Conservation (phyloP, 2,329 filamentous ascomycete species). For the Rutstroemia sp. region DNA sequence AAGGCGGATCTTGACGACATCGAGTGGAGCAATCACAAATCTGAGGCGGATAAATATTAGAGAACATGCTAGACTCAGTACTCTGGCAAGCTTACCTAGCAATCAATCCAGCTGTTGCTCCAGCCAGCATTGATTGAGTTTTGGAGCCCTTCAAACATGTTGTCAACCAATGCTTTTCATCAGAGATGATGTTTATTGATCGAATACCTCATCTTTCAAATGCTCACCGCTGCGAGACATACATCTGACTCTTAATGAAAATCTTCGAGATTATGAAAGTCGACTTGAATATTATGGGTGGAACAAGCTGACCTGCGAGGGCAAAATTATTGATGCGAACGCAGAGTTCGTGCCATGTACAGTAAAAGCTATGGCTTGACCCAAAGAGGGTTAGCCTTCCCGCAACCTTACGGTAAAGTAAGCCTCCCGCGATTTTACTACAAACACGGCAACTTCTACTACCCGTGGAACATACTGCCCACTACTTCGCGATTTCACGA, state of each 20-base stretch:
- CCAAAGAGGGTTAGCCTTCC: background rate
- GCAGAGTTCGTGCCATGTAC: background rate
- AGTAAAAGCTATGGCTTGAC: background rate
- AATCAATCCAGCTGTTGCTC: conserved; percentile 72
- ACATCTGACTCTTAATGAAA: conserved; percentile 10
- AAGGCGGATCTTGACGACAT: conserved; percentile 96
- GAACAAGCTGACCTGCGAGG: too few species aligned
- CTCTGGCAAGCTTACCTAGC: conserved; percentile 52
- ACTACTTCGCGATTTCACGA: too few species aligned
- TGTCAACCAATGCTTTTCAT: background rate
- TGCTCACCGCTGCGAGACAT: conserved; percentile 15
- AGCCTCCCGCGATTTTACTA: too few species aligned
- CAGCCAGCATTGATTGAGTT: conserved; percentile 57
- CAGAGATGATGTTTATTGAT: background rate
- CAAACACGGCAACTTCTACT: too few species aligned
- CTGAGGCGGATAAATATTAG: conserved; percentile 35
- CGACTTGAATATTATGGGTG: background rate
- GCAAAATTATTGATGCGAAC: too few species aligned
- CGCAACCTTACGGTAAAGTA: too few species aligned
- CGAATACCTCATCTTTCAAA: conserved; percentile 32
- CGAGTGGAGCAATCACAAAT: conserved; percentile 90
- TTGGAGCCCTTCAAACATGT: conserved; percentile 48
- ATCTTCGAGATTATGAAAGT: background rate
- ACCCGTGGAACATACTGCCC: too few species aligned
- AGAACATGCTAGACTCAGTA: background rate